Percentiles rank a stretch among this genome's conserved stretches.
phyloP scores from a whole-genome alignment of 2,329 filamentous ascomycete species.

The Exophiala aquamarina region DNA sequence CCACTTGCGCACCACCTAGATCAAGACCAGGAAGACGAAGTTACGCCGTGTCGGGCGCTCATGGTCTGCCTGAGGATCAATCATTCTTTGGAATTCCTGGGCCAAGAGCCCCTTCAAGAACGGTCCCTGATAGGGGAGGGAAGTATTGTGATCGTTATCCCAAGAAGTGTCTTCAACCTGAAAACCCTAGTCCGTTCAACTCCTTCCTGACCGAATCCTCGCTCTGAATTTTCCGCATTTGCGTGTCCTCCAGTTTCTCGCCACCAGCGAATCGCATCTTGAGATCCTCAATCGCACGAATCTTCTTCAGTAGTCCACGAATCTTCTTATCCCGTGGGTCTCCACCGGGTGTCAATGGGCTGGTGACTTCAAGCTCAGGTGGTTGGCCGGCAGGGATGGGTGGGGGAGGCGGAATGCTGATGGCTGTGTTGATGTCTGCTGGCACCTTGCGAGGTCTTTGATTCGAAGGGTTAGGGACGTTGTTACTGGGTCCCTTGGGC shows the following conservation, averaged over 20 bases:
- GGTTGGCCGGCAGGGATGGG: conserved; percentile 29
- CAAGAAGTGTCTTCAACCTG: too few species aligned
- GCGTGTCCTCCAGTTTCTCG: conserved; percentile 96
- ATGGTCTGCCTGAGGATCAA: too few species aligned
- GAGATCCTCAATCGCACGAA: conserved; percentile 93
- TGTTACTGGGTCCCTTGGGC: conserved; percentile 14
- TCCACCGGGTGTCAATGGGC: conserved; percentile 36
- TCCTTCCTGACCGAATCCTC: conserved; percentile 83
- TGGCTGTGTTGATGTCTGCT: conserved; percentile 35
- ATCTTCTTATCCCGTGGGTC: conserved; percentile 86
- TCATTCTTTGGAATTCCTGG: too few species aligned
- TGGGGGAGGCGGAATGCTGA: conserved; percentile 30
- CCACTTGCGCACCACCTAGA: too few species aligned
- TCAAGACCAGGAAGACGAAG: too few species aligned
- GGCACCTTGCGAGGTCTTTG: conserved; percentile 17
- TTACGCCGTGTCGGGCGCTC: too few species aligned
- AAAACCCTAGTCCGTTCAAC: conserved; percentile 62
- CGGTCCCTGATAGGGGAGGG: too few species aligned
- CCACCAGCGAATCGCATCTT: conserved; percentile 94
- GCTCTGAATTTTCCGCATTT: conserved; percentile 96
- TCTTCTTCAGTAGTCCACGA: conserved; percentile 90
- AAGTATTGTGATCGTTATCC: too few species aligned
- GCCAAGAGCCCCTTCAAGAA: too few species aligned
- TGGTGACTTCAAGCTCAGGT: conserved; percentile 31
- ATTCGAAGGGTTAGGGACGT: conserved; percentile 12